A percentile compares a stretch with the other conserved stretches of the same genome.
phyloP scores from a whole-genome alignment of 2,329 filamentous ascomycete genomes.

The Piedraia hortae region DNA sequence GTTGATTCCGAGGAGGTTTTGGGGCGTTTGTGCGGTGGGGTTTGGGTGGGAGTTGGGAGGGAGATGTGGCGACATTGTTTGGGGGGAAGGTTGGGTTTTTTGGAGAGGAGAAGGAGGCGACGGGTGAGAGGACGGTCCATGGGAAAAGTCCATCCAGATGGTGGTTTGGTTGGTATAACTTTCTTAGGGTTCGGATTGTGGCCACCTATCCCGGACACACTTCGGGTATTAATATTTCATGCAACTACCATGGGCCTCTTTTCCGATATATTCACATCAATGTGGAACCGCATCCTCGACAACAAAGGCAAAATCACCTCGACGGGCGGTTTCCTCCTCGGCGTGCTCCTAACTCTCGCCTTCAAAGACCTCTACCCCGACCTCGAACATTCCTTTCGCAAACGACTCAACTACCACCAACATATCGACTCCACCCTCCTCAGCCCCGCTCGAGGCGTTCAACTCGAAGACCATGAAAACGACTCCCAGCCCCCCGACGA shows the following conservation, averaged over 20 bases:
- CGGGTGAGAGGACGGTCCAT: no score
- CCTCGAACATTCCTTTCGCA: conserved; percentile 36
- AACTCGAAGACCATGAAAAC: conserved; percentile 8
- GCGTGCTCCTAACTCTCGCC: conserved; percentile 45
- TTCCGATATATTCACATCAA: conserved; percentile 5
- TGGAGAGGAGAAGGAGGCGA: no score
- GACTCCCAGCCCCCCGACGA: conserved; percentile 2
- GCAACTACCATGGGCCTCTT: conserved; percentile 4
- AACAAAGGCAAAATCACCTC: conserved; percentile 12
- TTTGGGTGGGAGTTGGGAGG: no score
- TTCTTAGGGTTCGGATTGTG: no score
- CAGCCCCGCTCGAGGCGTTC: no score
- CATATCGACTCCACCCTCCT: no score
- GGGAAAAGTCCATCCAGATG: no score
- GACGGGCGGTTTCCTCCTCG: conserved; percentile 34
- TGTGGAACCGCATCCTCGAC: conserved; percentile 10
- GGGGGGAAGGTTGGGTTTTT: neutral
- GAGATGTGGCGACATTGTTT: neutral
- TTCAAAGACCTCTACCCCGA: conserved; percentile 60
- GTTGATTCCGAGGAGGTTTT: conserved; percentile 32
- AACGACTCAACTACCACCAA: conserved; percentile 10
- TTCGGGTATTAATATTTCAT: neutral
- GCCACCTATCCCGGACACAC: neutral
- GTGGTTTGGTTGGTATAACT: no score
- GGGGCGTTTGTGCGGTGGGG: no score